These are phyloP conservation scores for Fraxinus greggii DNA, from an alignment of 305 asterid genomes.

Conservation along the genomic window DNA sequence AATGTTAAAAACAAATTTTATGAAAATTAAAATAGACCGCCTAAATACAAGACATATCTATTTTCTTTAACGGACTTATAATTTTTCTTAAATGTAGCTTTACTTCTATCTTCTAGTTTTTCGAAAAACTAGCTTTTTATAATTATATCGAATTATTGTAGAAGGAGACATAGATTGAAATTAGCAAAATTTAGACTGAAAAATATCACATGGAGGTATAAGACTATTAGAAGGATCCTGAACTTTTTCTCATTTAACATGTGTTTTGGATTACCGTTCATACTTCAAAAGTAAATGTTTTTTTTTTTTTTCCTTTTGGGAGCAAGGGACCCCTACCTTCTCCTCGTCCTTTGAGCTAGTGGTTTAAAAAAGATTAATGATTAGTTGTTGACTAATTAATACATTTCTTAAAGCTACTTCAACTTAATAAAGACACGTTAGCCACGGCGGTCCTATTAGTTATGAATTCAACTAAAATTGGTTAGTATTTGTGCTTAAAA, in stretches of 20 bases:
- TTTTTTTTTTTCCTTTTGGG: neutral
- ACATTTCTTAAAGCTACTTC: neutral
- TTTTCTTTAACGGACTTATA: no score
- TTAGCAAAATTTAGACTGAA: no score
- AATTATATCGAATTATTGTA: no score
- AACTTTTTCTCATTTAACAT: neutral
- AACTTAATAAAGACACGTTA: neutral
- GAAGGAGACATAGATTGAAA: neutral
- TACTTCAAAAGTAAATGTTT: neutral
- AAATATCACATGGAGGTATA: neutral
- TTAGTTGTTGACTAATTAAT: neutral
- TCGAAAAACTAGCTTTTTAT: no score
- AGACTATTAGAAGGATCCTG: neutral
- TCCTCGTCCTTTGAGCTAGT: neutral
- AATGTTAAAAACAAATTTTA: no score
- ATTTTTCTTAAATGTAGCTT: no score
- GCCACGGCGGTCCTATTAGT: no score
- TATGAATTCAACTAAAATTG: neutral
- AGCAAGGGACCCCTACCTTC: neutral
- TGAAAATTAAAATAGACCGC: neutral
- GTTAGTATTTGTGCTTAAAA: neutral
- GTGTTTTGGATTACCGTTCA: neutral
- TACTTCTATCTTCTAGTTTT: neutral
- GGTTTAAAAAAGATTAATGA: neutral
- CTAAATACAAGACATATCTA: neutral